phyloP scores from a whole-genome alignment of 2,329 filamentous ascomycete species.

The Hymenoscyphus repandus region DNA sequence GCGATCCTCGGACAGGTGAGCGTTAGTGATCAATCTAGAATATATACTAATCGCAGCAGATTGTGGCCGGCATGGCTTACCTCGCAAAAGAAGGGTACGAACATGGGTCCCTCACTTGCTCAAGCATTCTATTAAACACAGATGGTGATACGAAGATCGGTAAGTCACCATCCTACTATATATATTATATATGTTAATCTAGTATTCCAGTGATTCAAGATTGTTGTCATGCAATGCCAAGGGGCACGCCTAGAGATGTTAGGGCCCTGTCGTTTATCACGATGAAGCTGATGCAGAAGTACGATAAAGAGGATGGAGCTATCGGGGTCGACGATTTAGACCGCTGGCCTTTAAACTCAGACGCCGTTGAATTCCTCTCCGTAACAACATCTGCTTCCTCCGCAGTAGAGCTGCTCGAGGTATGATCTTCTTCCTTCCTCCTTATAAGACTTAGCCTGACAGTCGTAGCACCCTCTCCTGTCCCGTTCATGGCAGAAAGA shows the following conservation, averaged over 20 bases:
- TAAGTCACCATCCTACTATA: conserved; percentile 6
- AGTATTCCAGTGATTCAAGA: conserved; percentile 14
- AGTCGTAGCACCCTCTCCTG: conserved; percentile 9
- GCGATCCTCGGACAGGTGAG: conserved; percentile 18
- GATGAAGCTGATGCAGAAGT: conserved; percentile 23
- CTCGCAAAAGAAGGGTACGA: conserved; percentile 13
- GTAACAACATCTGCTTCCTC: conserved; percentile 25
- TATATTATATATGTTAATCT: conserved; percentile 5
- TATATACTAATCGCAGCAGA: conserved; percentile 11
- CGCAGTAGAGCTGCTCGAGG: conserved; percentile 14
- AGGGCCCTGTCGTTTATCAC: conserved; percentile 9
- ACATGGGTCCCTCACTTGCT: conserved; percentile 16
- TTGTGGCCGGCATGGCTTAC: conserved; percentile 12
- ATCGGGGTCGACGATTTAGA: conserved; percentile 31
- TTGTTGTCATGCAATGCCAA: conserved; percentile 11
- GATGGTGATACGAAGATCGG: conserved; percentile 16
- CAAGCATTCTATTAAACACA: conserved; percentile 16
- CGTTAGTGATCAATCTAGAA: conserved; percentile 7
- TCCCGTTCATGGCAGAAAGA: conserved; percentile 9
- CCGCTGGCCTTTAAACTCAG: conserved; percentile 28
- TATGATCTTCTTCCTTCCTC: conserved; percentile 4
- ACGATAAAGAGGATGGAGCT: conserved; percentile 31
- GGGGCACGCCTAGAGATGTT: conserved; percentile 4
- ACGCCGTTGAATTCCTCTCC: conserved; percentile 31
- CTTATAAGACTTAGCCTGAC: neutral